phyloP scores from a whole-genome alignment of 495 filamentous ascomycete species.

The Daldinia concentrica region DNA sequence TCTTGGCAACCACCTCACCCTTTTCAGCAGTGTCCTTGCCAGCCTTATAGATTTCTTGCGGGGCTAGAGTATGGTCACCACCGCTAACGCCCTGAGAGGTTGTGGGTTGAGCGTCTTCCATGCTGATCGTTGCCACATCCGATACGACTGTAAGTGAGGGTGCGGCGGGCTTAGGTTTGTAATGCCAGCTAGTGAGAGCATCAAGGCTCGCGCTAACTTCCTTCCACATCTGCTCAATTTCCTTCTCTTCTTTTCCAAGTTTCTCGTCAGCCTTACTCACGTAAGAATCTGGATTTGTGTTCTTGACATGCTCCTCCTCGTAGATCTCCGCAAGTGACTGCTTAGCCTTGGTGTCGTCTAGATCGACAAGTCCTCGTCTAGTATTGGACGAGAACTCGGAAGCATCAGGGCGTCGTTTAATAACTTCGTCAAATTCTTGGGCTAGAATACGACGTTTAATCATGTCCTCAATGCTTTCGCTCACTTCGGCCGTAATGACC shows the following conservation, averaged over 20 bases:
- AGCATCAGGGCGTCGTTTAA: slow-evolving; percentile 79
- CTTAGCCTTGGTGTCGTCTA: slow-evolving; percentile 87
- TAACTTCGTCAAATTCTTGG: slow-evolving; percentile 91
- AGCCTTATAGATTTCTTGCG: slow-evolving; percentile 91
- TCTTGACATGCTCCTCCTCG: slow-evolving; percentile 87
- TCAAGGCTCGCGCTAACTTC: slow-evolving; percentile 84
- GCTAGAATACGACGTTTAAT: slow-evolving; percentile 94
- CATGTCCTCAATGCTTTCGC: slow-evolving; percentile 89
- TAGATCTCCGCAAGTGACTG: slow-evolving; percentile 92
- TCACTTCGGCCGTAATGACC: slow-evolving; percentile 92
- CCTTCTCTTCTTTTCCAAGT: slow-evolving; percentile 80
- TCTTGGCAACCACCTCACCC: slow-evolving; percentile 80
- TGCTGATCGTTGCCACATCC: slow-evolving; percentile 86
- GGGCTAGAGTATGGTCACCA: slow-evolving; percentile 81
- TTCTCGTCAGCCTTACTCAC: slow-evolving; percentile 84
- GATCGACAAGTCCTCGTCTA: slow-evolving; percentile 75
- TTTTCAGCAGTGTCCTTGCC: slow-evolving; percentile 71
- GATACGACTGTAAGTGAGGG: slow-evolving; percentile 83
- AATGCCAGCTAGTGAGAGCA: slow-evolving; percentile 91
- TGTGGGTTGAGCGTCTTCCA: slow-evolving; percentile 94
- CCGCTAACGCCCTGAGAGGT: slow-evolving; percentile 77
- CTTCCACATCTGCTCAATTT: slow-evolving; percentile 85
- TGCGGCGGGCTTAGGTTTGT: slow-evolving; percentile 85
- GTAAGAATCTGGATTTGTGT: slow-evolving; percentile 79
- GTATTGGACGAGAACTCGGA: slow-evolving; percentile 61